Evolutionary conservation across 129 eudicot species (phyloP).

Genomic region (Tanacetum coccineum): DNA sequence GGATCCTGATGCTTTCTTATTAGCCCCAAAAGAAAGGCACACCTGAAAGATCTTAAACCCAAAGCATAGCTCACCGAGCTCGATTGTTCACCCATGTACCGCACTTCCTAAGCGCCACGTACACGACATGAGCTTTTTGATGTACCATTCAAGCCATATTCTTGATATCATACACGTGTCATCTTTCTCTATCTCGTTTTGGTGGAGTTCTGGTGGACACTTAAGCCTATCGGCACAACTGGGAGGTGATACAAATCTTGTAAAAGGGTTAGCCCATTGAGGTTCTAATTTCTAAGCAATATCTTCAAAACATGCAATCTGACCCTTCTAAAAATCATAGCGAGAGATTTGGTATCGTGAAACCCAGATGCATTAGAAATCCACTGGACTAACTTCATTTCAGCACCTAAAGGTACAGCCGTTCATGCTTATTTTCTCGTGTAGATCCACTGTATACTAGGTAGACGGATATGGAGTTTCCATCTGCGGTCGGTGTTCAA

Average conservation of each 20-base stretch:
- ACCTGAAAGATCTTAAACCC: slow-evolving; percentile 44
- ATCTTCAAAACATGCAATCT: slow-evolving; percentile 20
- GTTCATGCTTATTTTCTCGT: too few species aligned
- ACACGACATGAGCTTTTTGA: slow-evolving; percentile 26
- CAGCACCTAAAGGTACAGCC: too few species aligned
- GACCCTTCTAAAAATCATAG: slow-evolving; percentile 19
- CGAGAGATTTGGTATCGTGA: slow-evolving; percentile 27
- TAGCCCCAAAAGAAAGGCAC: slow-evolving; percentile 46
- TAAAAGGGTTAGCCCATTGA: slow-evolving; percentile 38
- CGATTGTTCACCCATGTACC: slow-evolving; percentile 27
- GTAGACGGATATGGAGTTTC: too few species aligned
- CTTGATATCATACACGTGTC: slow-evolving; percentile 30
- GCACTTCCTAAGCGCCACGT: slow-evolving; percentile 57
- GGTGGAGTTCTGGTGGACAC: slow-evolving; percentile 38
- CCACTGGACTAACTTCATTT: slow-evolving; percentile 29
- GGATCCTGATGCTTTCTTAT: slow-evolving; percentile 22
- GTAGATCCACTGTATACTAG: too few species aligned
- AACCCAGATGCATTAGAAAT: slow-evolving; percentile 29
- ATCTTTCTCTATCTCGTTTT: slow-evolving; percentile 11
- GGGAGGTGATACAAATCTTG: slow-evolving; percentile 30
- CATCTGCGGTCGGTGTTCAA: too few species aligned
- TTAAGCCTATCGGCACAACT: slow-evolving; percentile 43
- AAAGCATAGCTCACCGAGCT: slow-evolving; percentile 41
- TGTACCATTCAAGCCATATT: slow-evolving; percentile 41
- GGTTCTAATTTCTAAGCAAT: slow-evolving; percentile 43